phyloP scores from a whole-genome alignment of 345 rosid species.

The Corchorus capsularis region DNA sequence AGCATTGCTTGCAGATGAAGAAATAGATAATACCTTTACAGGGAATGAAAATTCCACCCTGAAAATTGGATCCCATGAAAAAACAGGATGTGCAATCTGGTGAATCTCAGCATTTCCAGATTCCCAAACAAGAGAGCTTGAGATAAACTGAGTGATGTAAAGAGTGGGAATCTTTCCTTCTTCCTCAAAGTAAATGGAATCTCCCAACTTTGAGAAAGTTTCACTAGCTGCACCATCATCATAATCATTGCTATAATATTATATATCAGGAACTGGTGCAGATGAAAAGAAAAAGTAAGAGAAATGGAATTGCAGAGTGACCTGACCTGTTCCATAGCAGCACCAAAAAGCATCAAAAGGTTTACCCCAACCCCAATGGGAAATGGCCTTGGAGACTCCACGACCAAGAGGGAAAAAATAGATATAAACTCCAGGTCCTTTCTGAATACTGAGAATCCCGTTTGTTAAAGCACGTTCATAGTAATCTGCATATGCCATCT shows the following conservation, averaged over 20 bases:
- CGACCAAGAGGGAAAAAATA: conserved; percentile 81
- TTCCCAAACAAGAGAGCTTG: conserved; percentile 75
- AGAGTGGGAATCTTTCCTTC: conserved; percentile 60
- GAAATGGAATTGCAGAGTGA: not conserved
- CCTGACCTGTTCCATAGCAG: conserved; percentile 90
- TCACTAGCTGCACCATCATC: conserved; percentile 52
- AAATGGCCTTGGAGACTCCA: conserved; percentile 72
- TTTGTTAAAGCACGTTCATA: conserved; percentile 87
- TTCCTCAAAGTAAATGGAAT: conserved; percentile 86
- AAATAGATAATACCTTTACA: not conserved
- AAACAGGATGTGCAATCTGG: conserved; percentile 68
- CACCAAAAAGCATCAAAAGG: conserved; percentile 75
- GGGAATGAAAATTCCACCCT: conserved; percentile 31
- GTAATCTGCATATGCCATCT: conserved; percentile 79
- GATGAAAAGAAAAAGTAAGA: not conserved
- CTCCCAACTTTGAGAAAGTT: conserved; percentile 89
- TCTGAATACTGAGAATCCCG: conserved; percentile 81
- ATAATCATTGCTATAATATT: not conserved
- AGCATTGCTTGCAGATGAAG: not conserved
- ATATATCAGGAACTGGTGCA: too few relatives aligned
- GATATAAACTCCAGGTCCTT: conserved; percentile 89
- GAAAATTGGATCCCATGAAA: conserved; percentile 59
- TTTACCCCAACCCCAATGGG: conserved; percentile 83
- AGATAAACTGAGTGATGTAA: conserved; percentile 77
- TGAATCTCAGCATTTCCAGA: conserved; percentile 45